Base-by-base conservation (phyloP, 2,329 filamentous ascomycete genomes). In the Colletotrichum chrysophilum region DNA sequence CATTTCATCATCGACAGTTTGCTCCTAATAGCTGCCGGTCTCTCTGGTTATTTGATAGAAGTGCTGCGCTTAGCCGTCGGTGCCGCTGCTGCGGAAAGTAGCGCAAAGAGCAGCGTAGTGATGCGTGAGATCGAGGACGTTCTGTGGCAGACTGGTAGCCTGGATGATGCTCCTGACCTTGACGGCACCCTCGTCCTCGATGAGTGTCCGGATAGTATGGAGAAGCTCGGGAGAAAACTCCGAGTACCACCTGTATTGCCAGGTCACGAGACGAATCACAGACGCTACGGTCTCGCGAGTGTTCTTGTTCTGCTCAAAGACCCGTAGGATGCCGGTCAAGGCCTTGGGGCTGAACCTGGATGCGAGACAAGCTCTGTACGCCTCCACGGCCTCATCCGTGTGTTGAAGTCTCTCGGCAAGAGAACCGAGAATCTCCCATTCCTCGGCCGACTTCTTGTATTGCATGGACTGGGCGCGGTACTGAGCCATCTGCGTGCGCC, bases 231-330 rank as follows among this genome's bases (percentile, higher is more conserved):
- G 97, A 21, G 96, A 98, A 86, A 99, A 99, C 91, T 99, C 97
- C 72, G 96, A 98, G 87, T 99, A 99, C 97, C 97, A 99, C 79
- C 97, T 91, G 86, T 98, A 99, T 86, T 99, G 97, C 97, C 97
- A 99, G 14, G 96, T 97, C 38, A 98, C 95, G 56, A 99, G 88
- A 68, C 96, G 90, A 78, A 99, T 98, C 74, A 98, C 89, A n/a
- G 95, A 93, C 32, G 93, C 94, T 8, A 98, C 90, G 73, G 93
- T 95, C 76, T 96, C 94, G 76, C 95, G 89, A 5, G 95, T 96
- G 85, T 95, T 95, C 81, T 94, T 94, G 74, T 90, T 90, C 82
- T 91, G 91, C 85, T 97, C 94, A 79, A 96, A 95, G 64, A 95
- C 90, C 70, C 92, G 93, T 66, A 98, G 87, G 71, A 98, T 93